Evolutionary conservation across 768 basidiomycete genomes (phyloP), one percentile per base, ranked within the genome.

Genomic region (Rhodotorula graminis): DNA sequence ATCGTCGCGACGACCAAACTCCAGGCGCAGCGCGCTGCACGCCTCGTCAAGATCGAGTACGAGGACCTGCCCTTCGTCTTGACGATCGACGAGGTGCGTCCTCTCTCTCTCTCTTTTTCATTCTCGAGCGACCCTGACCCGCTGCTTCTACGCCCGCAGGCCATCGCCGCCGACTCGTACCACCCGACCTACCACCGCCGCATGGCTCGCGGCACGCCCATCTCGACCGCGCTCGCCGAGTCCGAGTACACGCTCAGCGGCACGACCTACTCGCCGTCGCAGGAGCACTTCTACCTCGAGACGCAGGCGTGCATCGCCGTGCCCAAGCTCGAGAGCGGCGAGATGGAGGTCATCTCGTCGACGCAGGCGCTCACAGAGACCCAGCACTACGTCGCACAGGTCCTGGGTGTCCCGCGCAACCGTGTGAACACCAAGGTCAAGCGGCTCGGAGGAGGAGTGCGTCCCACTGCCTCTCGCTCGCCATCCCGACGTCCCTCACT

Each of bases 251-350:
- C 74, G 4, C 42, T 79, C 29, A 69, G 76, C 55, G 76, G 76
- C 1, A 44, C 29, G 31, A 72, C 68, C 47, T 27, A 67, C 23
- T 71, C 75, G 74, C 70, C 69, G 0, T 62, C 50, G 16, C 72
- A 58, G 37, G 29, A 61, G 31, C 53, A 47, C 55, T 57, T 53
- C 47, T 49, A 62, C 58, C 58, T 61, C 63, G 60, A 72, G 58
- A 78, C 78, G 10, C 50, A 72, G 37, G 71, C 73, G 40, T 55
- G 68, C 23, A 53, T 77, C 27, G 75, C 68, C 50, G 70, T 79
- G 10, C 78, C 78, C 16, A 77, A 77, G 49, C 69, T 72, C 53
- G 78, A 79, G 64, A 73, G 73, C 16, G 76, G 72, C 64, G 78
- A 79, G 68, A 76, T 77, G 64, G 77, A 78, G 61, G 64, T 78